Evolutionary conservation across 306 rosid genomes (phyloP).

Genomic region (Medicago truncatula): MtrunA17r5.0-ANR NC_053042.1:14217001-14217500

Average conservation of each 20-base stretch:
- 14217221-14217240: background rate
- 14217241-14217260: conserved; percentile 63
- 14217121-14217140: background rate
- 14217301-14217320: background rate
- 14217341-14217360: no score
- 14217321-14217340: background rate
- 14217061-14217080: background rate
- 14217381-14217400: no score
- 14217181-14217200: background rate
- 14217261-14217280: conserved; percentile 29
- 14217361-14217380: no score
- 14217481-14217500: no score
- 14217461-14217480: no score
- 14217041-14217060: conserved; percentile 53
- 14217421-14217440: no score
- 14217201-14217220: background rate
- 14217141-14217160: background rate
- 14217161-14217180: background rate
- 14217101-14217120: conserved; percentile 78
- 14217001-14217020: conserved; percentile 34
- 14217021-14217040: background rate
- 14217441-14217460: no score
- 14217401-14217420: no score
- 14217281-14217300: conserved; percentile 17
- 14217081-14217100: conserved; percentile 51